Base-by-base conservation (phyloP, 495 filamentous ascomycete genomes). In the Cladorrhinum samala region DNA sequence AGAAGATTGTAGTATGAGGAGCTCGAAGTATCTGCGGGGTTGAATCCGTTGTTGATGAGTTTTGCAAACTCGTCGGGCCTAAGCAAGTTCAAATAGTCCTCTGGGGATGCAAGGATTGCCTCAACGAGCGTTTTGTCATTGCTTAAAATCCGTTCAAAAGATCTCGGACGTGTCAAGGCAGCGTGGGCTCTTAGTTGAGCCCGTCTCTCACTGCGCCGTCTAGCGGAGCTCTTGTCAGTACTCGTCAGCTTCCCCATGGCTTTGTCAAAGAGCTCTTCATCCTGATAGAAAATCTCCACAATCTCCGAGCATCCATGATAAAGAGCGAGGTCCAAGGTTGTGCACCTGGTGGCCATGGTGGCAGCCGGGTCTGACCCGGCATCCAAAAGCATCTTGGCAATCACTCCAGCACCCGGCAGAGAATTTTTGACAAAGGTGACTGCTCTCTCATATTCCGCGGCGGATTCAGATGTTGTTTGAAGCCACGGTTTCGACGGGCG, bases 281-380 rank as follows among this genome's bases (percentile, higher is more conserved):
- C 52, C 9, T 38, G 47, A 13, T 52, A 52, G n/a, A 59, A 50
- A 1, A 46, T 11, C 6, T 52, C 52, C n/a, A 52, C 44, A 23
- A 49, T 47, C 9, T 43, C 40, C 2, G 25, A 16, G 24, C 41
- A 46, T 8, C 50, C 23, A 2, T 8, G 38, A 37, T n/a, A 17
- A 1, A 59, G 25, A 2, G 57, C 57, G 9, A 55, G 13, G 36
- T 59, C 52, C 49, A 59, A 43, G 24, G 52, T 14, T 6, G 30
- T 37, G 14, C 7, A 37, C 30, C 30, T 14, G 30, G 7, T 6
- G 7, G 30, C 14, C 6, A 7, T 14, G 30, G 14, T 14, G 30
- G 30, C 30, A 14, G 7, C 30, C 7, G 14, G 16, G 11, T 18
- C 25, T 11, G 25, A 47, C 7, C 7, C 44, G 16, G 44, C 44